Evolutionary conservation across 2,329 filamentous ascomycete genomes (phyloP).

Genomic region (Boeremia exigua): DNA sequence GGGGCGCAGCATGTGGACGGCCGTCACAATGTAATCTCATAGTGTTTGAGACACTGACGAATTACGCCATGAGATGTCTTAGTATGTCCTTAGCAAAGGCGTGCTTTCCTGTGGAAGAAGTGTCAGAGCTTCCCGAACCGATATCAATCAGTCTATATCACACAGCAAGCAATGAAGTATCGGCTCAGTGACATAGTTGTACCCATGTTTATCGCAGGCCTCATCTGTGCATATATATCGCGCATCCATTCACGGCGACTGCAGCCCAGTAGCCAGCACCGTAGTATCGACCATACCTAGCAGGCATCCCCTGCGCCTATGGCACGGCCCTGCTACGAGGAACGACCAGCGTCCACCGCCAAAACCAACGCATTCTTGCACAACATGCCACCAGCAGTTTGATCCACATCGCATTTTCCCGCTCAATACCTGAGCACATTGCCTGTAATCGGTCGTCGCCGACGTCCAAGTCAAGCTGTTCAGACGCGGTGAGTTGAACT

Average conservation of each 20-base stretch:
- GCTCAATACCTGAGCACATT: background rate
- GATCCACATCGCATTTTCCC: conserved; percentile 7
- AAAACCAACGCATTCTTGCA: conserved; percentile 17
- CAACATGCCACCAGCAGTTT: conserved; percentile 12
- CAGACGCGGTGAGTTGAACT: conserved; percentile 32
- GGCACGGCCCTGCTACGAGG: conserved; percentile 11
- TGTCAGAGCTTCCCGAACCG: background rate
- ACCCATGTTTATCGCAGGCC: background rate
- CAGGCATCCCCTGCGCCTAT: conserved; percentile 13
- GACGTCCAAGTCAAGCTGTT: conserved; percentile 14
- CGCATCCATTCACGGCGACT: background rate
- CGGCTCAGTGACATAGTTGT: background rate
- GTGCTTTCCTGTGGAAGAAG: background rate
- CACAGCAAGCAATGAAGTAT: background rate
- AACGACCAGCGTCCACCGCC: conserved; percentile 8
- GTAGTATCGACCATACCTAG: background rate
- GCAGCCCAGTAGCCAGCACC: background rate
- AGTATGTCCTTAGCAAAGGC: background rate
- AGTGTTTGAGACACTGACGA: background rate
- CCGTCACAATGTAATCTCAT: conserved; percentile 1
- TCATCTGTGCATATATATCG: background rate
- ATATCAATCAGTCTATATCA: background rate
- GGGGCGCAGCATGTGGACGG: conserved; percentile 2
- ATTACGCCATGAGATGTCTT: background rate
- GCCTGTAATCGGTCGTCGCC: conserved; percentile 7